These are phyloP conservation scores for Phyllosticta citribraziliensis DNA, from an alignment of 2,329 filamentous ascomycete genomes.

Conservation along the genomic window DNA sequence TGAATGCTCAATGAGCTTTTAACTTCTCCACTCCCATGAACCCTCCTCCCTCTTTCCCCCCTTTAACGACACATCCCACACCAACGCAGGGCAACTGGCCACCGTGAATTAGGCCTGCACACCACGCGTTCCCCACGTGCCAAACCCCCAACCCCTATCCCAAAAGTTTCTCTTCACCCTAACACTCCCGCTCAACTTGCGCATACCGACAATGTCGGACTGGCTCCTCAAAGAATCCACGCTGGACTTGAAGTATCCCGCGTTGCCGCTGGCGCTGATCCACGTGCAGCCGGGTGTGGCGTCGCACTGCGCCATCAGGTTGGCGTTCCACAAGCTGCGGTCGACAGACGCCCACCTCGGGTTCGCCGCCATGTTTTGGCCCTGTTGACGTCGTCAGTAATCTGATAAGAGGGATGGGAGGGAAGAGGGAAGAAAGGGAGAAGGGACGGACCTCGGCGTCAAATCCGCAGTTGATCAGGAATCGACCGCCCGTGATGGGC, in stretches of 20 bases:
- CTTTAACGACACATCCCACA: neutral
- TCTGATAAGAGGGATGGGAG: neutral
- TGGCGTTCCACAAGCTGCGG: neutral
- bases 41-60: neutral
- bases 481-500: neutral
- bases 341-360: neutral
- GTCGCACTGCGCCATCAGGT: neutral
- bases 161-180: neutral
- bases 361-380: conserved; percentile 2
- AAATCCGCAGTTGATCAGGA: neutral
- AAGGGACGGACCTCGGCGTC: neutral
- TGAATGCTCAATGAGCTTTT: neutral
- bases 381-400: neutral
- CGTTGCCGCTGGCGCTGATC: neutral
- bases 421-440: neutral
- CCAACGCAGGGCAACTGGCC: neutral
- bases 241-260: neutral
- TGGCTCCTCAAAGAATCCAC: neutral
- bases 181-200: neutral
- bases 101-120: neutral
- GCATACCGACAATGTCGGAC: neutral
- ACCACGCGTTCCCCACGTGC: neutral
- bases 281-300: neutral
- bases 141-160: neutral
- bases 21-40: neutral